Base-by-base conservation (phyloP, 2,329 filamentous ascomycete species). In the Ceratocystis diversiconidia region DNA sequence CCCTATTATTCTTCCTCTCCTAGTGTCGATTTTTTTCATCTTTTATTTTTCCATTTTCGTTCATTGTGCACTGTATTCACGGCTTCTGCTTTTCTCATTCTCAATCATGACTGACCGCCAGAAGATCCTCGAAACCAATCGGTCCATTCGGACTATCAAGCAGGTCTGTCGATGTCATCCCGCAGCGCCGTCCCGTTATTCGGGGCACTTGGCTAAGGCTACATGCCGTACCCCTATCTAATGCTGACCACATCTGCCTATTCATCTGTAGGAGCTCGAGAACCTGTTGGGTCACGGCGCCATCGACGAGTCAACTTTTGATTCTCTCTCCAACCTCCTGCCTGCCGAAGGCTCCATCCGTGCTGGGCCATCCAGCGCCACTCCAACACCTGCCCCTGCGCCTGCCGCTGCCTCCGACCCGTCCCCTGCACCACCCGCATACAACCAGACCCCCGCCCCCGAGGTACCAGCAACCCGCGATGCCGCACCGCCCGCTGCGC, bases 111-210 rank as follows among this genome's bases (percentile, higher is more conserved):
- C 65, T 46, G 80, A 83, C 70, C 82, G 82, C 70, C 82, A 84
- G 72, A 78, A 78, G 69, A 81, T 83, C 72, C 84, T 85, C 69
- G 82, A 84, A 82, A 85, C 87, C 76, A 94, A 92, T 79, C 85
- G 90, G 77, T 92, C 90, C 73, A 84, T 95, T 73, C 87, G 90
- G 70, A 87, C 84, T 72, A 92, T 96, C 79, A 92, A 90, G 78
- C 90, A 87, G 73, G 90, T 91, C 79, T 71, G 84, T 74, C 19
- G 10, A 52, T 19, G 57, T 65, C 22, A 48, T 61, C 22, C 43
- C 7, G 43, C 25, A 17, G 10, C 25, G 7, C 7, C 15, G 15
- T n/a, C 25, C 22, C 30, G 8, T 12, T 41, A 7, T 19, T 32
- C 28, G 41, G 8, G 32, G n/a, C 22, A 44, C 25, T 48, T 17